A percentile compares a stretch with the other conserved stretches of the same genome.
Evolutionary conservation across 768 basidiomycete species (phyloP).

Genomic region (Collybia mongolica): DNA sequence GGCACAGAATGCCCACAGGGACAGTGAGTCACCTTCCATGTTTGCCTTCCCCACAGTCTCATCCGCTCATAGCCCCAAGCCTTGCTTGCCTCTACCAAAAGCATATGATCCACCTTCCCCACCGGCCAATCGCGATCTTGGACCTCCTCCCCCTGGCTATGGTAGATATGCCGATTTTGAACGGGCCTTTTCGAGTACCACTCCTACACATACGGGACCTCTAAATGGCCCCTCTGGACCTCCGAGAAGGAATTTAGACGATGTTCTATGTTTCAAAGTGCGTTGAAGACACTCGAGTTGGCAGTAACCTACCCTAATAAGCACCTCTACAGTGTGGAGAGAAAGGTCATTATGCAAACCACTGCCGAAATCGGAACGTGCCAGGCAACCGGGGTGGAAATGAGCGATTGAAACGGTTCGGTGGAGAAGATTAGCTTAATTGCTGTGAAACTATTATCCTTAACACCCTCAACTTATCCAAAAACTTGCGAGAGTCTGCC

Average conservation of each 20-base stretch:
- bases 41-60: conserved; percentile 11
- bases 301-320: background rate
- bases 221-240: conserved; percentile 29
- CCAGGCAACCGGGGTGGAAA: conserved; percentile 88
- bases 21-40: conserved; percentile 60
- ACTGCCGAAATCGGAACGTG: conserved; percentile 87
- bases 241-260: conserved; percentile 72
- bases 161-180: conserved; percentile 82
- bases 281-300: conserved; percentile 12
- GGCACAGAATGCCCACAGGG: conserved; percentile 86
- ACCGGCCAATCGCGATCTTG: conserved; percentile 74
- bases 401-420: conserved; percentile 52
- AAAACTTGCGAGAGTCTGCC: no score
- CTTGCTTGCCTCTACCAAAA: conserved; percentile 22
- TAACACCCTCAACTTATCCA: no score
- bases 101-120: conserved; percentile 64
- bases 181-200: conserved; percentile 41
- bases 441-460: no score
- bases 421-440: conserved; percentile 16
- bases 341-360: conserved; percentile 94
- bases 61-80: conserved; percentile 62
- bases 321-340: conserved; percentile 67
- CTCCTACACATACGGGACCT: conserved; percentile 21
- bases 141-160: conserved; percentile 91
- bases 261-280: conserved; percentile 88